A percentile compares a stretch with the other conserved stretches of the same genome.
These are phyloP conservation scores for Leccinum disarticulatum DNA, from an alignment of 768 basidiomycete species.

Conservation along the genomic window DNA sequence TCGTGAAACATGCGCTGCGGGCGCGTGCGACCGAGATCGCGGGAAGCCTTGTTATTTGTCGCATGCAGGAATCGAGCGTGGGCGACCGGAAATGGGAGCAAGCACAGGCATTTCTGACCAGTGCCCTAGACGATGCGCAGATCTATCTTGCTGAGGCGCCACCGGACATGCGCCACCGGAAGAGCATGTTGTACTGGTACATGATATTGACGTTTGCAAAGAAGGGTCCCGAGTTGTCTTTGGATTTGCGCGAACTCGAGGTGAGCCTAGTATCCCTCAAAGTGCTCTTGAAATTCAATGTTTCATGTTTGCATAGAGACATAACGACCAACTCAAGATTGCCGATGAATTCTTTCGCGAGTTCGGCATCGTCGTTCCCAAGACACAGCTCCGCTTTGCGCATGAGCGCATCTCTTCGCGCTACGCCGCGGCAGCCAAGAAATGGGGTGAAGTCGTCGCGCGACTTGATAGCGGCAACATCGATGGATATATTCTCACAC, in stretches of 20 bases:
- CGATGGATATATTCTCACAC: slow-evolving; percentile 26
- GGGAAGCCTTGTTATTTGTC: slow-evolving; percentile 49
- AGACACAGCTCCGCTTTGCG: slow-evolving; percentile 51
- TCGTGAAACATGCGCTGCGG: slow-evolving; percentile 55
- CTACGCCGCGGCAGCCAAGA: slow-evolving; percentile 44
- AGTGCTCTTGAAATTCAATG: neutral
- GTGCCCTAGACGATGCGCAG: slow-evolving; percentile 60
- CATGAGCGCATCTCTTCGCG: slow-evolving; percentile 48
- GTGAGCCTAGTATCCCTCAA: slow-evolving; percentile 29
- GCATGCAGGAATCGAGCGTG: slow-evolving; percentile 40
- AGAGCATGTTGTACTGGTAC: slow-evolving; percentile 57
- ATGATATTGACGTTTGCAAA: slow-evolving; percentile 51
- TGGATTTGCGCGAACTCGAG: slow-evolving; percentile 49
- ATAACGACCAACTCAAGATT: slow-evolving; percentile 40
- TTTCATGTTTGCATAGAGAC: slow-evolving; percentile 29
- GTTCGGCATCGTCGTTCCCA: slow-evolving; percentile 43
- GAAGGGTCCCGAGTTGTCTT: slow-evolving; percentile 47
- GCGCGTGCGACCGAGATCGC: slow-evolving; percentile 62
- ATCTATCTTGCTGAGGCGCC: slow-evolving; percentile 53
- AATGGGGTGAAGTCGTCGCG: slow-evolving; percentile 46
- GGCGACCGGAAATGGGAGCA: slow-evolving; percentile 51
- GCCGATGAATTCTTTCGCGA: slow-evolving; percentile 52
- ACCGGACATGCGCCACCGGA: slow-evolving; percentile 60
- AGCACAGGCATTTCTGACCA: slow-evolving; percentile 59
- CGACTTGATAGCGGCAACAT: slow-evolving; percentile 32